phyloP scores from a whole-genome alignment of 495 filamentous ascomycete genomes.

The Penicillium parvum region DNA sequence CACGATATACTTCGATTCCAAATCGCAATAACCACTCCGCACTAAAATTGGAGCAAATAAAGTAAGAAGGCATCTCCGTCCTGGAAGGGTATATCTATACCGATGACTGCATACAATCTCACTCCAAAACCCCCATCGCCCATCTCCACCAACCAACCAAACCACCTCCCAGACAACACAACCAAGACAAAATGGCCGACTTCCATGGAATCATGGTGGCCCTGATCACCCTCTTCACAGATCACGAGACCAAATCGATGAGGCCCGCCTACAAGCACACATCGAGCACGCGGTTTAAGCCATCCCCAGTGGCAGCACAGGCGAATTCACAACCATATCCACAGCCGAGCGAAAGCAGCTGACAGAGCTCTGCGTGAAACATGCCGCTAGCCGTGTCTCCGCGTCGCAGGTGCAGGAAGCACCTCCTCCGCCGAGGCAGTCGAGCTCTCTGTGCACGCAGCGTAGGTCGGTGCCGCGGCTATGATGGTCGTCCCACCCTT shows the following conservation, averaged over 20 bases:
- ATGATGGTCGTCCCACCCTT: conserved; percentile 40
- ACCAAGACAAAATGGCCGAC: conserved; percentile 14
- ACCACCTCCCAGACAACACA: not conserved
- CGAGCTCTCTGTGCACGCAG: conserved; percentile 34
- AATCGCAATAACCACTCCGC: not conserved
- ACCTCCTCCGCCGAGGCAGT: conserved; percentile 27
- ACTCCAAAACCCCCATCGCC: not conserved
- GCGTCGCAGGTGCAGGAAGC: conserved; percentile 30
- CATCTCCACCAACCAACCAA: not conserved
- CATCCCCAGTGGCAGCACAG: conserved; percentile 37
- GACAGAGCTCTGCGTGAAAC: conserved; percentile 34
- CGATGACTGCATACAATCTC: too few relatives aligned
- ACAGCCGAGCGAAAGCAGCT: conserved; percentile 35
- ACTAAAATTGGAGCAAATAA: not conserved
- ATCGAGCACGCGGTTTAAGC: conserved; percentile 32
- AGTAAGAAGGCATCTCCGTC: conserved; percentile 8
- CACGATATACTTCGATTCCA: not conserved
- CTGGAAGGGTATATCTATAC: conserved; percentile 1
- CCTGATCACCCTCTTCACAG: conserved; percentile 37
- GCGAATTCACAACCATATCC: conserved; percentile 34
- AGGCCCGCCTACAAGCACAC: conserved; percentile 28
- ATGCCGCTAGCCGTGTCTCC: conserved; percentile 31
- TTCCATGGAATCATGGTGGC: conserved; percentile 35
- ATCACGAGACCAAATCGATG: conserved; percentile 31
- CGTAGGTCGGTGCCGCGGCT: conserved; percentile 25